Evolutionary conservation across 176 grass and related monocot species (phyloP).

Genomic region (Musa troglodytarum): DNA sequence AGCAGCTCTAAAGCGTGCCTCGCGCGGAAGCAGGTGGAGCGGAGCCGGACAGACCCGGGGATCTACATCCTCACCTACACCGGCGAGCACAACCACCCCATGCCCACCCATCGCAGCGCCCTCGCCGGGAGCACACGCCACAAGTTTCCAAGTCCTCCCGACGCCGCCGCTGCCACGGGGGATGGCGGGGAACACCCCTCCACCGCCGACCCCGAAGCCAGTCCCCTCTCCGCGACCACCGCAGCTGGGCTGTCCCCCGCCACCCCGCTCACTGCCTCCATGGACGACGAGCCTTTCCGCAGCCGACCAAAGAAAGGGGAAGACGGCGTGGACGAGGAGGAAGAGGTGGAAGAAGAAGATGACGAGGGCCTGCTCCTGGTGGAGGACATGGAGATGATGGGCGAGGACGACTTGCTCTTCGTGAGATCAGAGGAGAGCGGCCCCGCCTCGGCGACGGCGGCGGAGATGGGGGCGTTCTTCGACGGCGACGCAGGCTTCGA

Average conservation of each 20-base stretch:
- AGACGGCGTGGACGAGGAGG: slow-evolving; percentile 20
- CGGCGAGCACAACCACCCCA: slow-evolving; percentile 39
- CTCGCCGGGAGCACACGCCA: slow-evolving; percentile 33
- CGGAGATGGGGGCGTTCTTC: background rate
- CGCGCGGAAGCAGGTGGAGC: slow-evolving; percentile 40
- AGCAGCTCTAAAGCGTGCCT: slow-evolving; percentile 46
- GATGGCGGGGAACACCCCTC: background rate
- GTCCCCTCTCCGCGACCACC: background rate
- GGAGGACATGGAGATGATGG: slow-evolving; percentile 41
- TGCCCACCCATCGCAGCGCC: slow-evolving; percentile 36
- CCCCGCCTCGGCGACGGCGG: background rate
- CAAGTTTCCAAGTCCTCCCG: background rate
- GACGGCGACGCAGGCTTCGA: slow-evolving; percentile 19
- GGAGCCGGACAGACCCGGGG: slow-evolving; percentile 29
- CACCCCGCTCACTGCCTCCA: background rate
- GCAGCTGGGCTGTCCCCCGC: slow-evolving; percentile 9
- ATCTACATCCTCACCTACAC: slow-evolving; percentile 44
- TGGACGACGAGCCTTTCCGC: background rate
- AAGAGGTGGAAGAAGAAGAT: slow-evolving; percentile 35
- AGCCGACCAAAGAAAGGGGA: background rate
- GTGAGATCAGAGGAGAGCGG: slow-evolving; percentile 4
- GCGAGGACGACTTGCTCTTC: slow-evolving; percentile 35
- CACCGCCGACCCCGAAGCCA: background rate
- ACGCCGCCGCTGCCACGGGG: background rate
- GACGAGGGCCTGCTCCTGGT: slow-evolving; percentile 33